Base-by-base conservation (phyloP, 2,329 filamentous ascomycete species). In the Cladosporium sp. region DNA sequence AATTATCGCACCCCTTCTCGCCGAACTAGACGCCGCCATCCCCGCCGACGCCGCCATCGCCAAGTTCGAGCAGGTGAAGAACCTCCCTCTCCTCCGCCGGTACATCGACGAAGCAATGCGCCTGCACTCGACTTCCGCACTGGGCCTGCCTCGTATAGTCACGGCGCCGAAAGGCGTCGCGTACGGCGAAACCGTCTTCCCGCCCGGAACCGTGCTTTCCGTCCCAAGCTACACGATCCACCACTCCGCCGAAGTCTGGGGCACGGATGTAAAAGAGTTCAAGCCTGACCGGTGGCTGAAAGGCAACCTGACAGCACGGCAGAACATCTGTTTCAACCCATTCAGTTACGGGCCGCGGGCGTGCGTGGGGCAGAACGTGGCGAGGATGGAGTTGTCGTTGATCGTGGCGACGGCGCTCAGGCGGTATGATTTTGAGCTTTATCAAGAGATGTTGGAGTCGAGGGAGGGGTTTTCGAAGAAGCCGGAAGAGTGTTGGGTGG, bases 271-370 rank as follows among this genome's bases (percentile, higher is more conserved):
- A 4, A 67, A 68, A 22, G 63, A 66, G 14, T 72, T 72, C 57
- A 65, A 65, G 11, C 70, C 69, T 11, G 69, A 72, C 52, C 59
- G 69, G 2, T 71, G 68, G 63, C 37, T 49, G 2, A 40, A 40
- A 10, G 76, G 77, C 11, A 68, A 62, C 40, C 55, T 68, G 4
- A 66, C 66, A 1, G 59, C 65, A 38, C 61, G 55, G 37, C 68
- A 70, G 58, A 72, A 72, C 57, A 58, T 61, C 35, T 61, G 63
- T 1, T 72, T 72, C 53, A 70, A 70, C 42, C 69, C 69, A 3
- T 74, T 74, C 55, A 71, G 68, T 14, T 70, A 70, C 50, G 71
- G 70, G 1, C 70, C 70, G 5, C 61, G 71, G 8, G 68, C 71
- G 16, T 73, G 71, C 52, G 69, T 73, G 19, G 70, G 70, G 2